phyloP scores from a whole-genome alignment of 257 asterid genomes.

The Nemophila menziesii region DNA sequence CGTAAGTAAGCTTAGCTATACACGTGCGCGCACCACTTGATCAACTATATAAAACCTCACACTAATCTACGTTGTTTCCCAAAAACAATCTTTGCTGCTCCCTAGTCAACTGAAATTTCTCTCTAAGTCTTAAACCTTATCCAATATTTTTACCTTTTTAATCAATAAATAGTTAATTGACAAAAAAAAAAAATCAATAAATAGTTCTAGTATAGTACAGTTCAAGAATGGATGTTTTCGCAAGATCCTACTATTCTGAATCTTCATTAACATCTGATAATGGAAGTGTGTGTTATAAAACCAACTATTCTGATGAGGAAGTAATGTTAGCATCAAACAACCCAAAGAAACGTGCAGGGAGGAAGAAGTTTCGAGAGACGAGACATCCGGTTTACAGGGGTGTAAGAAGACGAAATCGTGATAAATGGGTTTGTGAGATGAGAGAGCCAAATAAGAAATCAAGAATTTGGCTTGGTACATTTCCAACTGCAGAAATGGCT shows the following conservation, averaged over 20 bases:
- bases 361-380: conserved; percentile 61
- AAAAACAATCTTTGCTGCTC: too few species aligned
- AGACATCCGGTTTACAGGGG: conserved; percentile 67
- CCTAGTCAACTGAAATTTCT: too few species aligned
- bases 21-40: too few species aligned
- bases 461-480: conserved; percentile 72
- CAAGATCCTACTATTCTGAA: neutral
- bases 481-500: conserved; percentile 55
- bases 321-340: conserved; percentile 30
- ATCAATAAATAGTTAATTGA: too few species aligned
- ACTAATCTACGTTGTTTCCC: too few species aligned
- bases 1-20: too few species aligned
- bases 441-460: conserved; percentile 62
- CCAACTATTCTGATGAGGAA: conserved; percentile 13
- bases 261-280: conserved; percentile 16
- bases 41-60: too few species aligned
- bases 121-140: too few species aligned
- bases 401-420: conserved; percentile 39
- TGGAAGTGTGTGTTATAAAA: conserved; percentile 4
- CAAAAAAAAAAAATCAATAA: too few species aligned
- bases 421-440: conserved; percentile 61
- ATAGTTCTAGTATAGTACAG: too few species aligned
- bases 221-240: neutral
- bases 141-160: too few species aligned
- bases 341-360: conserved; percentile 47